phyloP scores from a whole-genome alignment of 2,329 filamentous ascomycete genomes.

The Aspergillus proliferans region DNA sequence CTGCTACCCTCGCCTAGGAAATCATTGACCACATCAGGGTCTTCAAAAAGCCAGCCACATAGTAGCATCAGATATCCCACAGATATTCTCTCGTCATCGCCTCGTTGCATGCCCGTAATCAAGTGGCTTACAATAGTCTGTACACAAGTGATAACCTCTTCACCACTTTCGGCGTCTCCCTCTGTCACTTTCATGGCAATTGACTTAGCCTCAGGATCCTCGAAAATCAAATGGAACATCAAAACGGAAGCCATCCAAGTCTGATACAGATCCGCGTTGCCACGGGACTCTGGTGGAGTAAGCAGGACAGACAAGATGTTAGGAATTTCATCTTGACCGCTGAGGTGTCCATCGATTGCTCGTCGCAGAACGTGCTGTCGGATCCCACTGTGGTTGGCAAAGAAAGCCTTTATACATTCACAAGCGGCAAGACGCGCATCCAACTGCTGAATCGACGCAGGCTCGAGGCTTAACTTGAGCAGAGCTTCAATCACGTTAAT shows the following conservation, averaged over 20 bases:
- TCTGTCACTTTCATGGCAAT: slow-evolving; percentile 77
- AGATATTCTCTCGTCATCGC: slow-evolving; percentile 70
- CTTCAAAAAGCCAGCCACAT: slow-evolving; percentile 85
- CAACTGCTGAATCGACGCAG: slow-evolving; percentile 61
- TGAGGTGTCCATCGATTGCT: slow-evolving; percentile 79
- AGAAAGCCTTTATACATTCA: slow-evolving; percentile 89
- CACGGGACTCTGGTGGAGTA: slow-evolving; percentile 54
- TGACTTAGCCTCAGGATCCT: slow-evolving; percentile 71
- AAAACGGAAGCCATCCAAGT: slow-evolving; percentile 86
- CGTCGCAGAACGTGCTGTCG: slow-evolving; percentile 77
- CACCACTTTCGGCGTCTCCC: slow-evolving; percentile 79
- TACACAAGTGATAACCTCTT: slow-evolving; percentile 92
- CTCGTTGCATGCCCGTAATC: slow-evolving; percentile 68
- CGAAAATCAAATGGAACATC: slow-evolving; percentile 76
- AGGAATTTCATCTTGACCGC: slow-evolving; percentile 71
- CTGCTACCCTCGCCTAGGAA: slow-evolving; percentile 88
- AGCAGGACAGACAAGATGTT: slow-evolving; percentile 84
- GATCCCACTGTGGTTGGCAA: slow-evolving; percentile 73
- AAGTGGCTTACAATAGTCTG: slow-evolving; percentile 82
- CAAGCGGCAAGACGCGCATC: slow-evolving; percentile 79
- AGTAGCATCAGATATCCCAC: slow-evolving; percentile 87
- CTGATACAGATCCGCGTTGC: slow-evolving; percentile 73
- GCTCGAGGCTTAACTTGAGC: slow-evolving; percentile 70
- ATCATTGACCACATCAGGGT: slow-evolving; percentile 84
- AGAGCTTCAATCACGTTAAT: slow-evolving; percentile 93